Evolutionary conservation across 352 stramenopile species (phyloP), one percentile per base, ranked within the genome.

Genomic region (Hyaloperonospora brassicae): DNA sequence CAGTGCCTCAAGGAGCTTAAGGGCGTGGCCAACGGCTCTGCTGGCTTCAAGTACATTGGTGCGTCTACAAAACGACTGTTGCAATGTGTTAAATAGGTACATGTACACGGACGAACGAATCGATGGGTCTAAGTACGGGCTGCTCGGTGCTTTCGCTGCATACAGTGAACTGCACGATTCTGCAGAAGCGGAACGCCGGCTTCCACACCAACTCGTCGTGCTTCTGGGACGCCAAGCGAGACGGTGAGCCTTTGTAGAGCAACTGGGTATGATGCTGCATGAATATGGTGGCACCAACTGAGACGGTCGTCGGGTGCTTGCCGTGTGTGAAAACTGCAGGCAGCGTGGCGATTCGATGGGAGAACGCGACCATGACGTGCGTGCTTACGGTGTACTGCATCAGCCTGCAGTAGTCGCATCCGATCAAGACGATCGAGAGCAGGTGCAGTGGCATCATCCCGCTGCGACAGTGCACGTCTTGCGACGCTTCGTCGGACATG

Each of bases 1-100:
- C 68, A 77, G 51, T 93, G 80, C 49, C 62, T 95, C 17, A 91
- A 95, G 58, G 70, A 81, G 51, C 80, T 95, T 59, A 92, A 93
- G 61, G 62, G 68, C 48, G 79, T 95, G 41, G 82, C 82, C 27
- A 87, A 89, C 48, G 81, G 84, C 51, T 87, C 81, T 1, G 84
- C 83, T 11, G 84, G 84, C 45, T 95, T 95, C 75, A 95, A 95
- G 59, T 93, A 90, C 61, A 88, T 95, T 21, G 82, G 82, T 93
- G 48, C 40, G 55, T 14, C 36, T 5, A 42, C 39, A 38, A 24
- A 30, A 8, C 42, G 22, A 38, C 35, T 42, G 23, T 63, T 58
- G 52, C 40, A 58, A 57, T 50, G 31, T 58, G 14, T 70, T 77
- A 73, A 74, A 77, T 74, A 74, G 27, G 62, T 68, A 55, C 51